Base-by-base conservation (phyloP, 306 rosid species). In the Pyrus communis region DNA sequence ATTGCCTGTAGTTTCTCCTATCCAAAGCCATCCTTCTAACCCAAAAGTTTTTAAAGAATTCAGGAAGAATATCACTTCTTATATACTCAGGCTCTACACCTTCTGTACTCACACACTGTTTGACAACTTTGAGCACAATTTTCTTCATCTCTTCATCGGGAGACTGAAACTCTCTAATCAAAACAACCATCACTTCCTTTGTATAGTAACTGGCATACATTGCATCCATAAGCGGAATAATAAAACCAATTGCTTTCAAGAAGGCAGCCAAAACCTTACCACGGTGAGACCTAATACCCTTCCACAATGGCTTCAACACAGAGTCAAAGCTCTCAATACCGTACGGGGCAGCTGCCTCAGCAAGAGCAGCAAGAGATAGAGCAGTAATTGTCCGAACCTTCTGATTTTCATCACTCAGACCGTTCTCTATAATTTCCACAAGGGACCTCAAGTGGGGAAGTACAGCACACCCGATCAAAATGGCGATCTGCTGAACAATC, bases 131-230 rank as follows among this genome's bases (percentile, higher is more conserved):
- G 80, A 91, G 73, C 80, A 94, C 96, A 85, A 94, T 94, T 84
- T 94, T 93, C 83, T 94, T 94, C 98, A 94, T 94, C 83, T 94
- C 98, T 84, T 94, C 98, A 82, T 94, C 98, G 7, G 98, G 98
- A 70, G 98, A 94, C 86, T 94, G 98, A 73, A 94, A 94, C 71
- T 94, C 97, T 57, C 98, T 85, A 75, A 91, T 94, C 84, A 94
- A 82, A 80, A 94, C 86, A 62, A 91, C 88, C 98, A 94, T 90
- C 65, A 94, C 98, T 80, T 91, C 97, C 86, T 87, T 94, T 27
- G 98, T 94, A 84, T 91, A 91, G 84, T 94, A 91, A 79, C 97
- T 88, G 46, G 98, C 98, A 83, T 94, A 94, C 15, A 91, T 65
- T 13, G 96, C 97, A 85, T 91, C 98, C 98, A 94, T 94, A 78